These are phyloP conservation scores for Xylaria sp. DNA, from an alignment of 2,329 filamentous ascomycete species.

Conservation along the genomic window DNA sequence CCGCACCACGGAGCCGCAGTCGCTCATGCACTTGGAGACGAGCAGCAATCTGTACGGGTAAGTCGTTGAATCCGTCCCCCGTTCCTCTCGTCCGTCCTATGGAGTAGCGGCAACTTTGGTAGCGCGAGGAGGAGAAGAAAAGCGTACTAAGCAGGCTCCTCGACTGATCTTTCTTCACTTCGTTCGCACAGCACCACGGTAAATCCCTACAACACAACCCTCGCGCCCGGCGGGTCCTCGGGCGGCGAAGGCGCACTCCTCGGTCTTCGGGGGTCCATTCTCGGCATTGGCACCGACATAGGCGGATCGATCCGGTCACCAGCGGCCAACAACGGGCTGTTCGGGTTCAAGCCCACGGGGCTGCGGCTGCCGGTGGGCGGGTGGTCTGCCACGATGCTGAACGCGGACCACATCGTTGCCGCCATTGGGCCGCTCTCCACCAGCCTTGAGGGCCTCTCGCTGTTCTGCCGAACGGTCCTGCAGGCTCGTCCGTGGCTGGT, in stretches of 20 bases:
- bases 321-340: slow-evolving; percentile 54
- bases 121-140: background rate
- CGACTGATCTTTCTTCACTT: background rate
- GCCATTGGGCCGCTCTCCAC: slow-evolving; percentile 61
- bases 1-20: slow-evolving; percentile 60
- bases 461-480: slow-evolving; percentile 49
- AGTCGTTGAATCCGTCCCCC: slow-evolving; percentile 14
- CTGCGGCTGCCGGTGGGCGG: slow-evolving; percentile 50
- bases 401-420: slow-evolving; percentile 41
- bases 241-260: slow-evolving; percentile 63
- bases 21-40: slow-evolving; percentile 59
- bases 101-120: background rate
- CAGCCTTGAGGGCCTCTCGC: slow-evolving; percentile 52
- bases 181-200: slow-evolving; percentile 51
- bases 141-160: background rate
- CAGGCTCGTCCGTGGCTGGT: slow-evolving; percentile 35
- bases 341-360: slow-evolving; percentile 50
- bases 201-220: slow-evolving; percentile 57
- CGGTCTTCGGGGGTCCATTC: slow-evolving; percentile 55
- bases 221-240: slow-evolving; percentile 59
- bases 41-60: slow-evolving; percentile 53
- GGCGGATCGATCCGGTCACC: slow-evolving; percentile 55
- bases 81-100: too few species aligned
- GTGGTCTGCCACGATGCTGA: slow-evolving; percentile 45
- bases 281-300: slow-evolving; percentile 62